Evolutionary conservation across 2,329 filamentous ascomycete species (phyloP), one percentile per base, ranked within the genome.

Genomic region (Aspergillus ibericus): DNA sequence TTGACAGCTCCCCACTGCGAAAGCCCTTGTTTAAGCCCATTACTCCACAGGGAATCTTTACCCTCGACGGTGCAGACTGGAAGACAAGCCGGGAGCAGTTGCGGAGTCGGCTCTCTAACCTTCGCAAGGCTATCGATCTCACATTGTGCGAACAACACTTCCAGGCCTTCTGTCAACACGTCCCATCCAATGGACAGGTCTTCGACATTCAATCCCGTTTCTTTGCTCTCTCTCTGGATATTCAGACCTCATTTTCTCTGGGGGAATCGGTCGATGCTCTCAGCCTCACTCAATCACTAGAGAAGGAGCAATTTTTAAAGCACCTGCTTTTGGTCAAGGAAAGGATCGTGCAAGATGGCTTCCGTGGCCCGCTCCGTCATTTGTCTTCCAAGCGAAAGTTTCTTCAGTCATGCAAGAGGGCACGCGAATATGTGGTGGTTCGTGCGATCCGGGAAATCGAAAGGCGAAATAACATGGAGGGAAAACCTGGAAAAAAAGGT

Each of bases 1-100:
- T 56, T 7, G 60, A 63, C 42, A 58, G 55, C 10, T 59, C 60
- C 13, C 38, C 52, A 3, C 15, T 59, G n/a, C 51, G 59, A 16
- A 53, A 44, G n/a, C 60, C 47, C 5, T 12, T 63, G 29, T 59
- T 63, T 34, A 12, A 50, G 15, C 49, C 59, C 9, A 59, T 63
- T 22, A 63, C 60, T 4, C 60, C 60, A 16, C 52, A 61, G 53
- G 60, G 60, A 0, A 63, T 63, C 25, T 61, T 61, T n/a, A 58
- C 59, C 13, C 47, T 59, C 3, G 60, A 62, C 15, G 58, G 58
- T 7, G 13, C 55, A 16, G 55, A 38, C 22, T 61, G 60, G 60
- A 58, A 56, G 32, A 46, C n/a, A 36, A 48, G 29, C 15, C 48
- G 58, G 27, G 54, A 54, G 13, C 40, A 57, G 42, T 32, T 57